These are phyloP conservation scores for Fusarium anthophilum DNA, from an alignment of 2,329 filamentous ascomycete species.

Conservation along the genomic window DNA sequence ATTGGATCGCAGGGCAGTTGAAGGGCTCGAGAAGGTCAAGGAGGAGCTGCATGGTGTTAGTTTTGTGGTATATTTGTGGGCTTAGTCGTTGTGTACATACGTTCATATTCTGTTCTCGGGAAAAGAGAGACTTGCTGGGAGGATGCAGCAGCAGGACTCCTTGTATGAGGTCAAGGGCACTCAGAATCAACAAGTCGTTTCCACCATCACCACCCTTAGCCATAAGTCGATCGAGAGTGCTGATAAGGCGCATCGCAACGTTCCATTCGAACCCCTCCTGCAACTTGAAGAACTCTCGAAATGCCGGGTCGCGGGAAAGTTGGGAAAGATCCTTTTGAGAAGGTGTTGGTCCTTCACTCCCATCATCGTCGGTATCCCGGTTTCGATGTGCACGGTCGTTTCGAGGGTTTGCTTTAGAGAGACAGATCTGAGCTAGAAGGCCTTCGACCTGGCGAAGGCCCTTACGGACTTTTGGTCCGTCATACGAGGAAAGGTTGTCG, in stretches of 20 bases:
- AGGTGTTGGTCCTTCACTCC: slow-evolving; percentile 53
- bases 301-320: slow-evolving; percentile 84
- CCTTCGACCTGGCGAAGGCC: slow-evolving; percentile 94
- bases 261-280: slow-evolving; percentile 99
- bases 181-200: slow-evolving; percentile 89
- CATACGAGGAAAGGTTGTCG: slow-evolving; percentile 94
- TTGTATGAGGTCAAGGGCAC: slow-evolving; percentile 88
- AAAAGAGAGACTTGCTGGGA: slow-evolving; percentile 86
- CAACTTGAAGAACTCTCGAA: slow-evolving; percentile 94
- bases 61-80: not conserved
- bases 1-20: slow-evolving; percentile 93
- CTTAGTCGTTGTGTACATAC: slow-evolving; percentile 54
- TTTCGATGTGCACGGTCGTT: slow-evolving; percentile 31
- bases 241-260: slow-evolving; percentile 85
- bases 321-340: slow-evolving; percentile 72
- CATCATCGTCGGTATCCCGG: slow-evolving; percentile 44
- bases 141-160: slow-evolving; percentile 89
- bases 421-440: slow-evolving; percentile 91
- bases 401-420: slow-evolving; percentile 67
- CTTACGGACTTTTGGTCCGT: slow-evolving; percentile 89
- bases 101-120: slow-evolving; percentile 94
- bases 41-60: slow-evolving; percentile 67
- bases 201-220: slow-evolving; percentile 83
- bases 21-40: slow-evolving; percentile 93
- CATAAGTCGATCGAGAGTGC: slow-evolving; percentile 85